Conservation (phyloP, 2,329 filamentous ascomycete genomes). For the Penicillium brevicompactum region DNA sequence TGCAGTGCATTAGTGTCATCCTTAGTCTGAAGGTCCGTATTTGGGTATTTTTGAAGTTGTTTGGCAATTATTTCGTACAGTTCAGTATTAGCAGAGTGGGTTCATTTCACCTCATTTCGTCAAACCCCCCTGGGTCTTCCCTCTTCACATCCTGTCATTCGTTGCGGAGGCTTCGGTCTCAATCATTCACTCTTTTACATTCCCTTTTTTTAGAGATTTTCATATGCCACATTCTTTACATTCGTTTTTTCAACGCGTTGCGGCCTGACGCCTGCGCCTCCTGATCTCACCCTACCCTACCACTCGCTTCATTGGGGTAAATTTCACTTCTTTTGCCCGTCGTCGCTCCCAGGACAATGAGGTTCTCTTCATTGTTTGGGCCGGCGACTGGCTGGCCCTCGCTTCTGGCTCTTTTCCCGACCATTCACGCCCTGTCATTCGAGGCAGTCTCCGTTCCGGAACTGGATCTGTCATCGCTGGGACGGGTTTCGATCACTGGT, state of each 20-base stretch:
- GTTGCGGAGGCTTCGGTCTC: constrained; percentile 26
- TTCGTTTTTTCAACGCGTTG: constrained; percentile 24
- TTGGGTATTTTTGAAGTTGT: neutral
- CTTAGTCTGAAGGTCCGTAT: constrained; percentile 1
- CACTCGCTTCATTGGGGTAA: constrained; percentile 17
- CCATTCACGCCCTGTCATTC: constrained; percentile 38
- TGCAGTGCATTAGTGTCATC: constrained; percentile 7
- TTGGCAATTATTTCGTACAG: neutral
- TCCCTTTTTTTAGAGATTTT: constrained; percentile 12
- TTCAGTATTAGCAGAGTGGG: neutral
- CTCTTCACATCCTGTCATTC: constrained; percentile 28
- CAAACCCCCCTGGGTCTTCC: constrained; percentile 7
- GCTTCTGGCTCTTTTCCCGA: constrained; percentile 30
- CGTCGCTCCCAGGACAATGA: constrained; percentile 47
- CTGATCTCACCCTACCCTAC: constrained; percentile 16
- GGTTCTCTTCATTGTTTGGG: constrained; percentile 48
- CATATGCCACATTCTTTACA: constrained; percentile 17
- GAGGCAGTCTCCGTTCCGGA: constrained; percentile 38
- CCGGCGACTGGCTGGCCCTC: constrained; percentile 44
- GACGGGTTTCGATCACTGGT: constrained; percentile 81
- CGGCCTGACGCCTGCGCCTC: constrained; percentile 18
- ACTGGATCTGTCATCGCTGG: constrained; percentile 75
- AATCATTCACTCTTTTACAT: constrained; percentile 19
- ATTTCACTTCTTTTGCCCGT: constrained; percentile 27
- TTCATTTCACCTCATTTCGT: neutral